A percentile compares a stretch with the other conserved stretches of the same genome.
These are phyloP conservation scores for Mycosphaerelloides madeirae DNA, from an alignment of 2,329 filamentous ascomycete species.

Conservation along the genomic window DNA sequence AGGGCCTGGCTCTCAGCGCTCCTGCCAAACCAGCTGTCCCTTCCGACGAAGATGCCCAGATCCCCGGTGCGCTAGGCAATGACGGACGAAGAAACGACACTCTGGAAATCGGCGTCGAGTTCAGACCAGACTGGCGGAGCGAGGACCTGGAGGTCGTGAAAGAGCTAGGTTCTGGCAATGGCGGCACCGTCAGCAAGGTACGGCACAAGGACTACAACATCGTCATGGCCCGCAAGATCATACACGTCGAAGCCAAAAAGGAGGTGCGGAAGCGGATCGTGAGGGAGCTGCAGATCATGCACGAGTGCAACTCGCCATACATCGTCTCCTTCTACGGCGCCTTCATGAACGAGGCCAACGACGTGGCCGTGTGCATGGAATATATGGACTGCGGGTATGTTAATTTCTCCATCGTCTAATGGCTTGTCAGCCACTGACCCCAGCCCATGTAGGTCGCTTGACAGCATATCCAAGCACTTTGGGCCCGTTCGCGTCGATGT, in stretches of 20 bases:
- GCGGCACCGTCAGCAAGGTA: conserved; percentile 97
- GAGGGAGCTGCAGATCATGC: conserved; percentile 95
- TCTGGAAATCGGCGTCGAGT: conserved; percentile 95
- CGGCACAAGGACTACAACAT: conserved; percentile 91
- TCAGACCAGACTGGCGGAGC: conserved; percentile 84
- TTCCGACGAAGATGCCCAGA: conserved; percentile 64
- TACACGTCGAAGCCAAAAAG: conserved; percentile 96
- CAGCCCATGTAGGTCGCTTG: conserved; percentile 63
- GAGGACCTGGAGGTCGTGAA: conserved; percentile 91
- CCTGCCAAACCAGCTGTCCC: conserved; percentile 66
- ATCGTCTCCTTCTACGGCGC: conserved; percentile 98
- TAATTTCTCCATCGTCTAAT: neutral
- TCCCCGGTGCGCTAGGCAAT: conserved; percentile 56
- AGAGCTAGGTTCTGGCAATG: conserved; percentile 92
- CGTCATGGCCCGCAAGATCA: conserved; percentile 98
- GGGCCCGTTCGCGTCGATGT: conserved; percentile 94
- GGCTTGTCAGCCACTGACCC: conserved; percentile 5
- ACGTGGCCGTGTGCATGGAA: conserved; percentile 99
- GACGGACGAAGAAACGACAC: conserved; percentile 58
- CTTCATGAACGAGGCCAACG: conserved; percentile 91
- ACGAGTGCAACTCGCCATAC: conserved; percentile 92
- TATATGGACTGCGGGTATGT: conserved; percentile 98
- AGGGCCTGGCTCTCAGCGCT: conserved; percentile 83
- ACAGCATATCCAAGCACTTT: conserved; percentile 89
- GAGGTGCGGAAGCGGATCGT: conserved; percentile 96